Conservation (phyloP, 169 alveolate species). For the Plasmodium chabaudi region DNA sequence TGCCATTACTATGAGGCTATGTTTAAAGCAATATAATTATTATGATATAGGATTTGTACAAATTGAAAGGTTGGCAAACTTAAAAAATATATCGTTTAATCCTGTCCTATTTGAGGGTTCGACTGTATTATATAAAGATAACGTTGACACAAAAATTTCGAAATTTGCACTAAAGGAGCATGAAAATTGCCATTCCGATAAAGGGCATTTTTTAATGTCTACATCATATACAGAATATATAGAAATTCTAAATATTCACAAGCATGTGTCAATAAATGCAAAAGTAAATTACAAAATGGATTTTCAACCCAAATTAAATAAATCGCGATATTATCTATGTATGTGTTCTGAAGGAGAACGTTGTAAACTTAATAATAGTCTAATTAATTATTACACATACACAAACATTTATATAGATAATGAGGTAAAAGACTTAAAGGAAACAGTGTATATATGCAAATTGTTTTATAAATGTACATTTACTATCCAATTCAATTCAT, state of each 20-base stretch:
- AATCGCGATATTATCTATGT: conserved; percentile 45
- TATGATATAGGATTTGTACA: conserved; percentile 46
- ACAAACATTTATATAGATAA: conserved; percentile 40
- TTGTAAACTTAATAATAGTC: conserved; percentile 12
- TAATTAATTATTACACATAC: conserved; percentile 17
- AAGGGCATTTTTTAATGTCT: conserved; percentile 28
- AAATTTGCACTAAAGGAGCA: conserved; percentile 66
- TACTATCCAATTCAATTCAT: conserved; percentile 16
- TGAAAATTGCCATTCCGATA: conserved; percentile 44
- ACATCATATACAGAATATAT: not conserved
- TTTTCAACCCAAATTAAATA: conserved; percentile 18
- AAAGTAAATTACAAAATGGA: conserved; percentile 3
- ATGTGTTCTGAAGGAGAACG: conserved; percentile 59
- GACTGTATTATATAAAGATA: conserved; percentile 28
- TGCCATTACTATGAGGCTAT: conserved; percentile 64
- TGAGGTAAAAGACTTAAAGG: conserved; percentile 6
- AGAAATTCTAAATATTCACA: too few relatives aligned
- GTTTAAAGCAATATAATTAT: conserved; percentile 37
- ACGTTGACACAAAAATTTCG: conserved; percentile 27
- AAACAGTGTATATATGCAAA: conserved; percentile 32
- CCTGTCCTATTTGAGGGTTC: conserved; percentile 17
- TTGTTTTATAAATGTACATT: conserved; percentile 37
- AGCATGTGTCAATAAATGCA: not conserved
- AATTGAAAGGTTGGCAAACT: conserved; percentile 32
- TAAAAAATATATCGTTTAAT: conserved; percentile 15